A percentile compares a stretch with the other conserved stretches of the same genome.
Evolutionary conservation across 192 early-diverging fungal genomes (phyloP).

Genomic region (Thamnidium elegans): DNA sequence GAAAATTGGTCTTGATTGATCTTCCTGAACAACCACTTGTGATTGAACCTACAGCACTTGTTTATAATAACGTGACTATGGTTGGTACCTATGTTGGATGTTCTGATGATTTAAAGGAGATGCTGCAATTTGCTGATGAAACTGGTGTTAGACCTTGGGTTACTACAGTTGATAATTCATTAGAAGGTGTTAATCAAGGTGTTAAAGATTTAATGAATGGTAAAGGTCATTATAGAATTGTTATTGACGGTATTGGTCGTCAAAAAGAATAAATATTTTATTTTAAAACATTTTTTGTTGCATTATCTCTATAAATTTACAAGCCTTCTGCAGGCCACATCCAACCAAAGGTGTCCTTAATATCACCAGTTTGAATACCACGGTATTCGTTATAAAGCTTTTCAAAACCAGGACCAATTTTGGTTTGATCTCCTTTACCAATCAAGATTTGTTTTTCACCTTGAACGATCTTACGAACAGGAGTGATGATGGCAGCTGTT

Average conservation of each 20-base stretch:
- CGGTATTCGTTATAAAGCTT: conserved; percentile 56
- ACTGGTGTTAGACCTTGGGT: conserved; percentile 62
- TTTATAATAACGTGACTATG: conserved; percentile 48
- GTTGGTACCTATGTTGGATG: conserved; percentile 70
- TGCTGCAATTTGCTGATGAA: conserved; percentile 65
- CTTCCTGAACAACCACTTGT: conserved; percentile 55
- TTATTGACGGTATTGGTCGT: conserved; percentile 35
- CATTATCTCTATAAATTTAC: conserved; percentile 12
- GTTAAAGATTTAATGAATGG: conserved; percentile 57
- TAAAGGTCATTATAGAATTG: conserved; percentile 67
- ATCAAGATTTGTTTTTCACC: conserved; percentile 43
- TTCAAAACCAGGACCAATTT: conserved; percentile 52
- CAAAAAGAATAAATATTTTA: neutral
- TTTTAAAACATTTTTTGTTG: neutral
- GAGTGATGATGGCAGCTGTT: conserved; percentile 75
- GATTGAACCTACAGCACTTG: conserved; percentile 43
- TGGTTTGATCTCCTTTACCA: conserved; percentile 42
- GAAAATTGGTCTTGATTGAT: conserved; percentile 65
- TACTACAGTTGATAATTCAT: conserved; percentile 53
- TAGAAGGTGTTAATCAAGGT: conserved; percentile 62
- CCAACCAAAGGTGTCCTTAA: conserved; percentile 61
- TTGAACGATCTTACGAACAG: conserved; percentile 63
- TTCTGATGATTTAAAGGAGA: conserved; percentile 53
- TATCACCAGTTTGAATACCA: conserved; percentile 65
- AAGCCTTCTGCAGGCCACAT: conserved; percentile 70